Percentiles rank a stretch among this genome's conserved stretches.
Evolutionary conservation across 1,284 basidiomycete genomes (phyloP).

Genomic region (Pholiota adiposa): DNA sequence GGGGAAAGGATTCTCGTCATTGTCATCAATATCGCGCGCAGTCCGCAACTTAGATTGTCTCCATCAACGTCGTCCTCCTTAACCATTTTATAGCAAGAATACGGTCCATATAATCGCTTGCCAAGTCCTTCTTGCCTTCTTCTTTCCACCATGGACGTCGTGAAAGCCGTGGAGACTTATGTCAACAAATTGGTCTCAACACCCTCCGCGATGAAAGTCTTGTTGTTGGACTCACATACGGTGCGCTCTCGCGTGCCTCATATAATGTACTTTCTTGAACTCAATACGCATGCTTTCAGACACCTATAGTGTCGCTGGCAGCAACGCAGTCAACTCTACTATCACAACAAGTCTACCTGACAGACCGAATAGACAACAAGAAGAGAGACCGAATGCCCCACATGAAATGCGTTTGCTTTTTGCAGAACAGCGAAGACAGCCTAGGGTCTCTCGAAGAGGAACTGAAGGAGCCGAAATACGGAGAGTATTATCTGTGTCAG

Average conservation of each 20-base stretch:
- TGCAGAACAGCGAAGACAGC: conserved; percentile 82
- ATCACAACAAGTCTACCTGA: conserved; percentile 97
- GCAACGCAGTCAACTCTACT: conserved; percentile 94
- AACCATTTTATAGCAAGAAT: background rate
- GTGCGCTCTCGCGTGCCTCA: conserved; percentile 47
- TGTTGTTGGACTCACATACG: conserved; percentile 95
- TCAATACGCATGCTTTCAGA: conserved; percentile 50
- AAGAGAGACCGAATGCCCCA: conserved; percentile 91
- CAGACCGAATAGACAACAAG: conserved; percentile 94
- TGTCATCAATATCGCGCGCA: background rate
- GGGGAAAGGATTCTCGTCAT: background rate
- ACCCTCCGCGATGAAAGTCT: conserved; percentile 94
- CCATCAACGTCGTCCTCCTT: background rate
- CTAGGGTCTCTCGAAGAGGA: conserved; percentile 85
- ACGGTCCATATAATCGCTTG: background rate
- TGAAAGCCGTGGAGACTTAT: conserved; percentile 95
- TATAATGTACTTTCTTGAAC: background rate
- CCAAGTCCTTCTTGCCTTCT: background rate
- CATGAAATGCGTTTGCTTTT: conserved; percentile 95
- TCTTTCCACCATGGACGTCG: conserved; percentile 80
- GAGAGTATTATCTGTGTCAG: conserved; percentile 97
- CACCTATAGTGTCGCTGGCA: conserved; percentile 96
- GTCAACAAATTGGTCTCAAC: conserved; percentile 88
- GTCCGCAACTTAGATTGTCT: background rate
- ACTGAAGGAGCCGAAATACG: conserved; percentile 89